phyloP scores from a whole-genome alignment of 177 flowering plant species.

The Vitis hybrid region DNA sequence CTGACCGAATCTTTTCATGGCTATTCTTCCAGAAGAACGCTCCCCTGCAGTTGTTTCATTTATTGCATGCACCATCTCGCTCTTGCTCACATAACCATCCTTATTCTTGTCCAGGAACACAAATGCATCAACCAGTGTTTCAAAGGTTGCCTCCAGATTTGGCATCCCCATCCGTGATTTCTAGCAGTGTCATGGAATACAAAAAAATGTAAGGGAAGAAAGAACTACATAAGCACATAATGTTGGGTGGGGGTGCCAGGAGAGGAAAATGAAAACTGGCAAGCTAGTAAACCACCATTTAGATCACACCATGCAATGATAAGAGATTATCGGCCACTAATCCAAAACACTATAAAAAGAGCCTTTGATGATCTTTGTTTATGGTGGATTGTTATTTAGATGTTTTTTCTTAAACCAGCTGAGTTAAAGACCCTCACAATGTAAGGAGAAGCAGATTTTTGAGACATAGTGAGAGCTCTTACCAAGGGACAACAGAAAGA shows the following conservation, averaged over 20 bases:
- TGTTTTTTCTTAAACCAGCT: too few species aligned
- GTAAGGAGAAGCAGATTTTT: not conserved
- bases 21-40: conserved; percentile 80
- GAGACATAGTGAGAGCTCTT: not conserved
- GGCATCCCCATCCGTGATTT: conserved; percentile 77
- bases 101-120: conserved; percentile 93
- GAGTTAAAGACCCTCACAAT: too few species aligned
- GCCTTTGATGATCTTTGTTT: not conserved
- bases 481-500: not conserved
- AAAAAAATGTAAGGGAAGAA: conserved; percentile 5
- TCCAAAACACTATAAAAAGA: not conserved
- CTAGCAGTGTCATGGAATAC: conserved; percentile 53
- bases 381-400: not conserved
- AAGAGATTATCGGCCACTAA: not conserved
- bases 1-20: conserved; percentile 90
- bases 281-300: not conserved
- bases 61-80: conserved; percentile 87
- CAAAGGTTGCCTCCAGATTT: conserved; percentile 76
- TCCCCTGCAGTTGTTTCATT: conserved; percentile 81
- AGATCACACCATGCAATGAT: not conserved
- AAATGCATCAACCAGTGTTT: conserved; percentile 84
- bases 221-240: not conserved
- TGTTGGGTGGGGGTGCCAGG: not conserved
- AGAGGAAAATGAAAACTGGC: not conserved
- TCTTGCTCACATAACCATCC: conserved; percentile 94